Base-by-base conservation (phyloP, 2,329 filamentous ascomycete species). In the Talaromyces piceae region DNA sequence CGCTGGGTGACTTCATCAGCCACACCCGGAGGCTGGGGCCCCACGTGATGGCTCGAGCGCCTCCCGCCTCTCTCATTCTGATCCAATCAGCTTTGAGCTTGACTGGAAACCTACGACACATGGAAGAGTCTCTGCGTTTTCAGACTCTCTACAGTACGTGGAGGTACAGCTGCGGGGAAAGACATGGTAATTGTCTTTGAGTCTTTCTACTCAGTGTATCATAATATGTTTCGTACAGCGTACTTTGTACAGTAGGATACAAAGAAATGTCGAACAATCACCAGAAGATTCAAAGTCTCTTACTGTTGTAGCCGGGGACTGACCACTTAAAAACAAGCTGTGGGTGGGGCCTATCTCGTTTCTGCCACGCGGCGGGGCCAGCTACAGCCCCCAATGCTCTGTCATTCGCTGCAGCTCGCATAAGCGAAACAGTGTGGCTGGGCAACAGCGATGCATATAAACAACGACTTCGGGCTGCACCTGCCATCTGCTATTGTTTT, bases 1-100 rank as follows among this genome's bases (percentile, higher is more conserved):
- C n/a, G n/a, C n/a, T n/a, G n/a, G n/a, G n/a, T n/a, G 6, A 6
- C 7, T 11, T 28, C 26, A 37, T 18, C 31, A 18, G 25, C 9
- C 25, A 30, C n/a, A n/a, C n/a, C n/a, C 25, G 26, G 39, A 43
- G 47, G 47, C 47, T 49, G 39, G 47, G 31, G 47, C 26, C 47
- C 47, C 47, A 50, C 39, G 47, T 49, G 47, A 30, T 53, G 45
- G 45, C 25, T 20, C 45, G 37, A 30, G 45, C 39, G 45, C 20
- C 30, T 41, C 51, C 51, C 26, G 51, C 51, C 51, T 45, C 52
- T 39, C 8, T 45, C 33, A 47, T 54, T 54, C 46, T 45, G 1
- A 23, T 5, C 52, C 47, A 54, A 54, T 51, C 52, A 54, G 16
- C 16, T 18, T 3, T 18, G 16, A 8, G 39, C 41, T 8, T n/a